These are phyloP conservation scores for Pleoardoris graminearum DNA, from an alignment of 2,329 filamentous ascomycete species.

Conservation along the genomic window DNA sequence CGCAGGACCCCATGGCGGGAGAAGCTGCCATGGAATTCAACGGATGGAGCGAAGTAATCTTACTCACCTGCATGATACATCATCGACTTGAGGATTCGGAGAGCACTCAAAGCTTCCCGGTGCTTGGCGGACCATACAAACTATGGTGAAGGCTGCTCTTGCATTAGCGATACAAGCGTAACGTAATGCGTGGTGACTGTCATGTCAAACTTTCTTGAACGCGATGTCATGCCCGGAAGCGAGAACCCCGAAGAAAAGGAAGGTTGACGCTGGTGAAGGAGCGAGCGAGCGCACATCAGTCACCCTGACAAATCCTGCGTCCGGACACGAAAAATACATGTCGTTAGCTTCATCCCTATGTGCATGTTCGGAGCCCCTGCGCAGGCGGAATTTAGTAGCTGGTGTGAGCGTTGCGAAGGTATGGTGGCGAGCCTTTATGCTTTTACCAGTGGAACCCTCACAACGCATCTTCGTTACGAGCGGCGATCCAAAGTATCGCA, in stretches of 20 bases:
- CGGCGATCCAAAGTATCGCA: background rate
- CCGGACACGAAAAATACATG: background rate
- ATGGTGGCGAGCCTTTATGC: too few species aligned
- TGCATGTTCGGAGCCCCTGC: too few species aligned
- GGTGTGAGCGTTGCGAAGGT: too few species aligned
- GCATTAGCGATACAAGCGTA: background rate
- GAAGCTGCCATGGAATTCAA: background rate
- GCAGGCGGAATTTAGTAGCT: too few species aligned
- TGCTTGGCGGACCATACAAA: background rate
- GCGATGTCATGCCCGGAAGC: background rate
- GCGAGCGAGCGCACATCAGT: background rate
- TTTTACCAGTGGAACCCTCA: background rate
- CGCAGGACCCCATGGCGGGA: background rate
- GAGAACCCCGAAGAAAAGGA: background rate
- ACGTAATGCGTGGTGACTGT: background rate
- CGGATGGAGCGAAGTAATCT: background rate
- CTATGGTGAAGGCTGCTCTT: background rate
- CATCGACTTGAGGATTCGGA: too few species aligned
- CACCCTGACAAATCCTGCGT: background rate
- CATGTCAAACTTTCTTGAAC: background rate
- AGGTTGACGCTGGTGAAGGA: conserved; percentile 11
- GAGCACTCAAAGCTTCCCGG: too few species aligned
- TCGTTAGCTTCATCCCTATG: too few species aligned
- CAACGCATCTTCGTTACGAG: background rate
- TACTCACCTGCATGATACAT: background rate